Evolutionary conservation across 1,284 basidiomycete species (phyloP), one percentile per base, ranked within the genome.

Genomic region (Puccinia triticina): DNA sequence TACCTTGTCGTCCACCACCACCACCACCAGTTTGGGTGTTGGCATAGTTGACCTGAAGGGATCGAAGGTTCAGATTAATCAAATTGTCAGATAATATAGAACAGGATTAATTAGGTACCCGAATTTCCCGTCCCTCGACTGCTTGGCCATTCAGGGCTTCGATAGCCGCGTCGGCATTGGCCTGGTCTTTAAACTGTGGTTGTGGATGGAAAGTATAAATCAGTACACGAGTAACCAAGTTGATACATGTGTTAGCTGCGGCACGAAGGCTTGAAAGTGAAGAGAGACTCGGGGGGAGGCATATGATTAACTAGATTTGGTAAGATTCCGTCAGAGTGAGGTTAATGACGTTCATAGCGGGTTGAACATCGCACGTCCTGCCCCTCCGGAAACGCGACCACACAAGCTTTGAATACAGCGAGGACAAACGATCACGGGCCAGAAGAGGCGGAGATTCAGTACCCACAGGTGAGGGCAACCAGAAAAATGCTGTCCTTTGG

Each of bases 81-180:
- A 40, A 16, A 32, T 48, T 12, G 23, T 18, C 29, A 26, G n/a
- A n/a, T 4, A 16, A 29, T 50, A 14, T 5, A 29, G 57, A 67
- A 26, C 18, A n/a, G 37, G 1, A 43, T 7, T 7, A n/a, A 53
- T n/a, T 46, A 21, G 50, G 8, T 50, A 79, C 77, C 83, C 89
- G 88, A 87, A 98, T 92, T 85, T 93, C 91, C 85, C 96, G 91
- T 83, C 95, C 95, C 88, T 98, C 96, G 85, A 98, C 92, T 86
- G 96, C 94, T 86, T 93, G 91, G 87, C 98, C 96, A 89, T 98
- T 93, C 87, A 97, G 90, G 71, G 88, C 89, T 82, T 85, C 85
- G 87, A 97, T 96, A 81, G 95, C 95, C 83, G 89, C 89, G 74
- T 93, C 89, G 81, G 95, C 95, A 88, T 97, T 94, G 87, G 86